Evolutionary conservation across 345 rosid species (phyloP).

Genomic region (Salix purpurea): DNA sequence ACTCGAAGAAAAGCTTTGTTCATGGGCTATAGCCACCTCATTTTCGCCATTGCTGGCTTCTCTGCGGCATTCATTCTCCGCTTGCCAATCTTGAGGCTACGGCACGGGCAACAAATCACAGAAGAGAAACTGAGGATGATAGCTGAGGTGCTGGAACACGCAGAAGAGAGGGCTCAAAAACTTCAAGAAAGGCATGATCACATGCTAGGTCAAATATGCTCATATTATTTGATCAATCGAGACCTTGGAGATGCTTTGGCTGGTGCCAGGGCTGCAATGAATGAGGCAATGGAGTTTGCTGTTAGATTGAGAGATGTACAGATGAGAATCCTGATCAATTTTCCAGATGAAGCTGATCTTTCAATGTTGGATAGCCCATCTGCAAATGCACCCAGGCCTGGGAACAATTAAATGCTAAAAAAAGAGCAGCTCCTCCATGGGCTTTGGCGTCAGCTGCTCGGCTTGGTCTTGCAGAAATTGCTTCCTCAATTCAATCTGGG

Average conservation of each 20-base stretch:
- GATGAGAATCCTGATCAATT: constrained; percentile 38
- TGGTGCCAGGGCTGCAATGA: constrained; percentile 42
- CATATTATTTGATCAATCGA: constrained; percentile 42
- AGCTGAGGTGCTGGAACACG: constrained; percentile 44
- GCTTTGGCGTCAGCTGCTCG: too few species aligned
- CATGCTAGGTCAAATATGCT: constrained; percentile 39
- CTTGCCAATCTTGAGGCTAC: constrained; percentile 30
- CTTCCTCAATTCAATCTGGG: too few species aligned
- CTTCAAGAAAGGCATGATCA: constrained; percentile 55
- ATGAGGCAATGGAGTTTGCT: constrained; percentile 44
- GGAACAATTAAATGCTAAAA: not conserved
- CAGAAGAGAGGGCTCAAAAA: constrained; percentile 46
- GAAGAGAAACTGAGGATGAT: constrained; percentile 44
- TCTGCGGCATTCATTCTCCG: constrained; percentile 38
- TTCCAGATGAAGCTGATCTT: constrained; percentile 23
- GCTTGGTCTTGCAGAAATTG: too few species aligned
- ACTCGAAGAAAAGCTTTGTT: not conserved
- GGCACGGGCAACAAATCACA: constrained; percentile 28
- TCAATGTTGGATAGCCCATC: not conserved
- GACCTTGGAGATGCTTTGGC: constrained; percentile 45
- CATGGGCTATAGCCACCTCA: constrained; percentile 30
- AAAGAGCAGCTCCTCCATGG: too few species aligned
- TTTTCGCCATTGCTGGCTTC: constrained; percentile 40
- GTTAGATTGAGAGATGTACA: constrained; percentile 46
- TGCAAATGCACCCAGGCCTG: not conserved